Base-by-base conservation (phyloP, 768 basidiomycete genomes). In the Agaricus bisporus region DNA sequence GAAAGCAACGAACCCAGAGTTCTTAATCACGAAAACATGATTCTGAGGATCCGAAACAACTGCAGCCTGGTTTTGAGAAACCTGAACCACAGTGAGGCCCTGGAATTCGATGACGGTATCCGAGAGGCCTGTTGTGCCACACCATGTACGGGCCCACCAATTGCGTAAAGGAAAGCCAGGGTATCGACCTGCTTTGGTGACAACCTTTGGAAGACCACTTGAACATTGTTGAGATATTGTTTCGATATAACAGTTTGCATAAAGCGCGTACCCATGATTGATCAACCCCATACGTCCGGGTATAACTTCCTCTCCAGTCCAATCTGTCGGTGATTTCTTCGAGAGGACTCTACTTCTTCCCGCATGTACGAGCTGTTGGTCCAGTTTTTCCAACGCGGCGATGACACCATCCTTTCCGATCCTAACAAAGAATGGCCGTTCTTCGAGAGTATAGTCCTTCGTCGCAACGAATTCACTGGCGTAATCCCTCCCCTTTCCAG, bases 131-230 rank as follows among this genome's bases (percentile, higher is more conserved):
- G 76, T 78, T 3, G 79, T 83, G 15, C 88, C 90, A 49, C 67
- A 63, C 80, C 82, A 91, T n/a, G 72, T 64, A 14, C 90, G 76
- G 3, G 88, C 88, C 87, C 88, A 91, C 89, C 89, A 91, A 57
- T 91, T 91, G 2, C 86, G 74, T 45, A 88, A 71, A 10, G 88
- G 88, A 64, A 83, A 83, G 0, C 77, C 72, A 18, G 91, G 88
- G 60, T 92, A 92, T 8, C 86, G 83, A 28, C 90, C 90, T 4
- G 90, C 83, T 41, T 73, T 77, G 2, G 82, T 85, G 45, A 92
- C 62, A 37, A 92, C 62, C 70, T 90, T 89, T 2, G 91, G 91
- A 35, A 81, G 72, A 54, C 90, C 90, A 71, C 89, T 73, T 44
- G 10, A 17, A 39, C 25, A 56, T 5, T 26, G 25, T 44, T 41